These are phyloP conservation scores for Suillus hirtellus DNA, from an alignment of 768 basidiomycete genomes.

Conservation along the genomic window DNA sequence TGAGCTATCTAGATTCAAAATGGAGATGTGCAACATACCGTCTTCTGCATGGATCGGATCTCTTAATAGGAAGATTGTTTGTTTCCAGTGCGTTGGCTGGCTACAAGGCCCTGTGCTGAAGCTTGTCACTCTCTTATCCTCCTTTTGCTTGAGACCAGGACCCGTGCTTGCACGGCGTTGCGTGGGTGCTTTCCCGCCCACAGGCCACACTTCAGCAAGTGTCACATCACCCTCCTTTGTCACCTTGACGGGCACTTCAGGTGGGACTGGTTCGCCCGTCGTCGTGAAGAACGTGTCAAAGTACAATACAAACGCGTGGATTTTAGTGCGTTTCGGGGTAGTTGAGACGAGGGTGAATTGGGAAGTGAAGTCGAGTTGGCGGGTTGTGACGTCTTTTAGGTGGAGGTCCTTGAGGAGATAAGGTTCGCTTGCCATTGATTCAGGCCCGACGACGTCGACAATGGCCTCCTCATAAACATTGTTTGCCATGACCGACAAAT, in stretches of 20 bases:
- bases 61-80: conserved; percentile 84
- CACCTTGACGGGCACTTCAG: conserved; percentile 52
- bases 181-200: conserved; percentile 64
- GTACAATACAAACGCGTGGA: conserved; percentile 83
- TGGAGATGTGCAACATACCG: conserved; percentile 45
- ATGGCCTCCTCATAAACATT: conserved; percentile 80
- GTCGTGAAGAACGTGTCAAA: conserved; percentile 93
- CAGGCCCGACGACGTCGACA: conserved; percentile 73
- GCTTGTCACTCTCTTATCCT: conserved; percentile 49
- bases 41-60: conserved; percentile 76
- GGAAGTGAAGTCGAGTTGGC: conserved; percentile 79
- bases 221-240: conserved; percentile 58
- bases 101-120: conserved; percentile 92
- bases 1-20: neutral
- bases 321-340: conserved; percentile 57
- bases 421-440: conserved; percentile 64
- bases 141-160: conserved; percentile 42
- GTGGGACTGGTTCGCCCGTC: conserved; percentile 52
- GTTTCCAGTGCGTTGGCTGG: conserved; percentile 94
- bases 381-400: conserved; percentile 59
- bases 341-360: conserved; percentile 73
- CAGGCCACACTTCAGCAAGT: conserved; percentile 80
- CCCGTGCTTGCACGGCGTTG: conserved; percentile 60
- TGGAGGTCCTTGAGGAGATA: conserved; percentile 75
- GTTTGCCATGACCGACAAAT: conserved; percentile 79